Base-by-base conservation (phyloP, 169 alveolate genomes). In the Babesia sp. region DNA sequence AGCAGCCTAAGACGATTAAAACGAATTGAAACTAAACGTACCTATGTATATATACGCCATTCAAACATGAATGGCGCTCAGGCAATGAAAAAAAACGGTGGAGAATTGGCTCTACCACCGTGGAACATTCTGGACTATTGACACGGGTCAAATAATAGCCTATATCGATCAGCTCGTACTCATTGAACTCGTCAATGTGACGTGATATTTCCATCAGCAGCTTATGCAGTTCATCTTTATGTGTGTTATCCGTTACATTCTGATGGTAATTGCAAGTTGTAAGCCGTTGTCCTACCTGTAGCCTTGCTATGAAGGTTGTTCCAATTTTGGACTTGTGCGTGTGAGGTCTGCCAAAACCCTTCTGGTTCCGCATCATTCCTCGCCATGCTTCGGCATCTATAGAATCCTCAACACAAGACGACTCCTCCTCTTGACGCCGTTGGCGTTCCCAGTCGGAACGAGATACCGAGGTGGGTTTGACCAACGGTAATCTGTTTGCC, bases 1-100 rank as follows among this genome's bases (percentile, higher is more conserved):
- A 88, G 77, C 34, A 88, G 66, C 54, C 93, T 88, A 66, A 24
- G 0, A 6, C 28, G 5, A 20, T 44, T 29, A 28, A 20, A 7
- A 42, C 31, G 28, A 2, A 2, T 1, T 2, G 22, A 18, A 24
- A 3, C 20, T 3, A 0, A 14, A 54, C 56, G 11, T 44, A 77
- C 86, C 86, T 53, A 42, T 79, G 87, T 11, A 79, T 56, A 41
- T 79, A 79, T 5, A 79, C 83, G 26, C 87, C 87, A 46, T 79
- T 79, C n/a, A 71, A 50, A 28, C 83, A 79, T n/a, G 87, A 71
- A 39, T 67, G 67, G 12, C 87, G 50, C 37, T 79, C 87, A 9
- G 87, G 87, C 20, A 79, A 54, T 20, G 87, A 79, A 61, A 79
- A 79, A 53, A 79, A 79, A 0, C 87, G 28, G 63, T 79, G 87